A percentile compares a stretch with the other conserved stretches of the same genome.
Conservation (phyloP, 164 flowering plant species). For the Stephania japonica region DNA sequence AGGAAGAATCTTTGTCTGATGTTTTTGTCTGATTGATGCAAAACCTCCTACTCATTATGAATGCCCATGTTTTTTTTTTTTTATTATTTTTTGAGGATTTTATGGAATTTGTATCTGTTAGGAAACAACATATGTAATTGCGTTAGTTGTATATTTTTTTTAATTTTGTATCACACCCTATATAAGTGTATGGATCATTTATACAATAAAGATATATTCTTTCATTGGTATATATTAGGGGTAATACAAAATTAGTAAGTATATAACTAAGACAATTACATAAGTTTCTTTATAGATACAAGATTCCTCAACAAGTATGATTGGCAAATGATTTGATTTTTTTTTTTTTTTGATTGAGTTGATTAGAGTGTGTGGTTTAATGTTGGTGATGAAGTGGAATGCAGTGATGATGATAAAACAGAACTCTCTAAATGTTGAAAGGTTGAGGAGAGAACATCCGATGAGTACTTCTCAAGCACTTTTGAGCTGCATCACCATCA, state of each 20-base stretch:
- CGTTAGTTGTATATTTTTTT: too few species aligned
- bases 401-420: constrained; percentile 35
- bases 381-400: background rate
- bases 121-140: too few species aligned
- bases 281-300: too few species aligned
- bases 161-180: too few species aligned
- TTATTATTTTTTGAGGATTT: background rate
- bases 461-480: constrained; percentile 57
- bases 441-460: constrained; percentile 19
- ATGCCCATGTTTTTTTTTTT: constrained; percentile 15
- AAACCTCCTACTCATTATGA: constrained; percentile 44
- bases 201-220: too few species aligned
- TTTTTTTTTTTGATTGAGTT: background rate
- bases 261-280: too few species aligned
- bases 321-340: background rate
- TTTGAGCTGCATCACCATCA: constrained; percentile 49
- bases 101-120: too few species aligned
- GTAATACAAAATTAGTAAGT: too few species aligned
- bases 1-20: constrained; percentile 14
- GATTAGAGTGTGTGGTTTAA: background rate
- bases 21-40: constrained; percentile 10
- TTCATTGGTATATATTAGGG: too few species aligned
- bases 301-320: too few species aligned
- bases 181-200: too few species aligned
- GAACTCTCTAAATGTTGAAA: constrained; percentile 9